phyloP scores from a whole-genome alignment of 139 green algal genomes.

The Picochlorum sp. region DNA sequence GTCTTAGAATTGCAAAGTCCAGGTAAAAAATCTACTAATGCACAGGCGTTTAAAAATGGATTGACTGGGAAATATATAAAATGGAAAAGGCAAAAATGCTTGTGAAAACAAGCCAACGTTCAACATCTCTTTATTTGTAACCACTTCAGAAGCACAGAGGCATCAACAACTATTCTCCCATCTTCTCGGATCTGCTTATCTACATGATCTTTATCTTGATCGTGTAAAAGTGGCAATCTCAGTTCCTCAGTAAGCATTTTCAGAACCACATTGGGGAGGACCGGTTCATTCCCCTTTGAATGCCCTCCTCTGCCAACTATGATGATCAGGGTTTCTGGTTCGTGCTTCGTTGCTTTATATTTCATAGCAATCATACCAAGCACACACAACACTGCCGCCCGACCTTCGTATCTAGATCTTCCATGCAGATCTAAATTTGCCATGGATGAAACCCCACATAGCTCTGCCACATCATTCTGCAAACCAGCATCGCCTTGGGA shows the following conservation, averaged over 20 bases:
- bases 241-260: constrained; percentile 10
- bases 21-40: constrained; percentile 60
- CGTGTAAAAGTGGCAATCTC: neutral
- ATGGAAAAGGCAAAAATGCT: neutral
- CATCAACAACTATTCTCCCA: constrained; percentile 13
- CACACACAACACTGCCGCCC: constrained; percentile 35
- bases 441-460: neutral
- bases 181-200: neutral
- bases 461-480: neutral
- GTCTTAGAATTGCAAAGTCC: constrained; percentile 62
- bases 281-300: constrained; percentile 4
- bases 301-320: constrained; percentile 15
- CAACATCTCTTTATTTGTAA: neutral
- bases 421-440: constrained; percentile 29
- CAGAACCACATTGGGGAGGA: constrained; percentile 1
- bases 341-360: neutral
- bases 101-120: neutral
- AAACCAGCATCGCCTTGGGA: constrained; percentile 7
- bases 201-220: neutral
- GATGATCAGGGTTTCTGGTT: neutral
- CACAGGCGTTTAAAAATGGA: constrained; percentile 62
- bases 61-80: constrained; percentile 41
- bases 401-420: constrained; percentile 23
- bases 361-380: constrained; percentile 18
- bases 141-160: neutral